A percentile compares a stretch with the other conserved stretches of the same genome.
Evolutionary conservation across 2,329 filamentous ascomycete species (phyloP).

Genomic region (Penicillium olsonii): DNA sequence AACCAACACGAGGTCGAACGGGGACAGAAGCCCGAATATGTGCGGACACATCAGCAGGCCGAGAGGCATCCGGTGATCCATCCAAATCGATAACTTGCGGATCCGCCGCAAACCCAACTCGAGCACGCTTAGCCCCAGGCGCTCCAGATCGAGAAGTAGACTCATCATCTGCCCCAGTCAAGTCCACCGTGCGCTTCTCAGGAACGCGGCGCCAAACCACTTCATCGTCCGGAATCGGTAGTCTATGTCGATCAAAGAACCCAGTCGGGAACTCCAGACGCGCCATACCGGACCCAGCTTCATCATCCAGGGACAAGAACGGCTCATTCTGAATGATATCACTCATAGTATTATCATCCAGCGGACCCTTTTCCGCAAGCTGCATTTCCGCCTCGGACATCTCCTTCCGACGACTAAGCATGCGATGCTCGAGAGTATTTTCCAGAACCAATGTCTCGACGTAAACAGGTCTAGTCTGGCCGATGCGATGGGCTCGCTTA

Average conservation of each 20-base stretch:
- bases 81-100: background rate
- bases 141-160: background rate
- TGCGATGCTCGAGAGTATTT: constrained; percentile 81
- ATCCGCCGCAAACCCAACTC: constrained; percentile 13
- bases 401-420: constrained; percentile 69
- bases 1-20: background rate
- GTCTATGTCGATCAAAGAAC: constrained; percentile 42
- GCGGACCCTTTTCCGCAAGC: constrained; percentile 56
- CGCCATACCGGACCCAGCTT: constrained; percentile 25
- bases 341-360: constrained; percentile 61
- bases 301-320: constrained; percentile 47
- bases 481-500: constrained; percentile 84
- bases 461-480: constrained; percentile 73
- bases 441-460: constrained; percentile 84
- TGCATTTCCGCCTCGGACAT: constrained; percentile 69
- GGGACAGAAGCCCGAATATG: background rate
- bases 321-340: constrained; percentile 60
- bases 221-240: constrained; percentile 37
- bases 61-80: background rate
- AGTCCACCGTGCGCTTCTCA: background rate
- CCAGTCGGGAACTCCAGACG: constrained; percentile 31
- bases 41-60: background rate
- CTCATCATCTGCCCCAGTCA: background rate
- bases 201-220: background rate
- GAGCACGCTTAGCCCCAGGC: background rate